A percentile compares a stretch with the other conserved stretches of the same genome.
These are phyloP conservation scores for Cryptococcus amylolentus DNA, from an alignment of 1,284 basidiomycete genomes.

Conservation along the genomic window DNA sequence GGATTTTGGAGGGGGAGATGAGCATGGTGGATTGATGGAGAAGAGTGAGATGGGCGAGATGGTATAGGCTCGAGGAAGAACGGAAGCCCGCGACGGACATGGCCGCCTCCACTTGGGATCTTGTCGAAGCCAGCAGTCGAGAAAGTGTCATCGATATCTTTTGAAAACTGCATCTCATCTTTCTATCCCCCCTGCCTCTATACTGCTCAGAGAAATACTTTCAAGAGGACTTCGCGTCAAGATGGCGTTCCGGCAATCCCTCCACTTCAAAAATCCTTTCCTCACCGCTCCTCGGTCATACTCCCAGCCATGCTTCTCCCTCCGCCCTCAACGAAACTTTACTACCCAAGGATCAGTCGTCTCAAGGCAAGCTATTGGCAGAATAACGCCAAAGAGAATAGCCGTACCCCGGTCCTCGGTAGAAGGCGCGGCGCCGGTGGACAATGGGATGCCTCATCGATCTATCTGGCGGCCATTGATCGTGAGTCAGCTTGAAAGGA, in stretches of 20 bases:
- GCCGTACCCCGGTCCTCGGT: slow-evolving; percentile 22
- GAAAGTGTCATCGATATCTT: too few relatives aligned
- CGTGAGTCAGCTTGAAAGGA: slow-evolving; percentile 24
- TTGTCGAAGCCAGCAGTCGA: too few relatives aligned
- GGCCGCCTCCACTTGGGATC: too few relatives aligned
- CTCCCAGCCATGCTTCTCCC: not conserved
- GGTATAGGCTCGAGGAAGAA: not conserved
- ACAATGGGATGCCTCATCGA: slow-evolving; percentile 13
- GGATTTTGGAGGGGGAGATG: slow-evolving; percentile 12
- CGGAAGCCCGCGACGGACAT: too few relatives aligned
- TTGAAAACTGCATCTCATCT: too few relatives aligned
- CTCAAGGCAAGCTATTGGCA: slow-evolving; percentile 22
- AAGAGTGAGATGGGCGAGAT: not conserved
- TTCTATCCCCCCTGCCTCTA: too few relatives aligned
- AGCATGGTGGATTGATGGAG: slow-evolving; percentile 5
- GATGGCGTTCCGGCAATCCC: too few relatives aligned
- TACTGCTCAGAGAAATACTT: too few relatives aligned
- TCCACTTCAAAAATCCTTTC: too few relatives aligned
- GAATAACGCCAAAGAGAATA: slow-evolving; percentile 40
- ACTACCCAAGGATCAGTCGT: not conserved
- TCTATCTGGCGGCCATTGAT: slow-evolving; percentile 43
- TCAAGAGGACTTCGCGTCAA: too few relatives aligned
- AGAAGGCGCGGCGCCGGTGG: slow-evolving; percentile 8
- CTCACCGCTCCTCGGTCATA: too few relatives aligned
- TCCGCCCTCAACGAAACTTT: not conserved